Evolutionary conservation across 768 basidiomycete species (phyloP), one percentile per base, ranked within the genome.

Genomic region (Roridomyces roridus): DNA sequence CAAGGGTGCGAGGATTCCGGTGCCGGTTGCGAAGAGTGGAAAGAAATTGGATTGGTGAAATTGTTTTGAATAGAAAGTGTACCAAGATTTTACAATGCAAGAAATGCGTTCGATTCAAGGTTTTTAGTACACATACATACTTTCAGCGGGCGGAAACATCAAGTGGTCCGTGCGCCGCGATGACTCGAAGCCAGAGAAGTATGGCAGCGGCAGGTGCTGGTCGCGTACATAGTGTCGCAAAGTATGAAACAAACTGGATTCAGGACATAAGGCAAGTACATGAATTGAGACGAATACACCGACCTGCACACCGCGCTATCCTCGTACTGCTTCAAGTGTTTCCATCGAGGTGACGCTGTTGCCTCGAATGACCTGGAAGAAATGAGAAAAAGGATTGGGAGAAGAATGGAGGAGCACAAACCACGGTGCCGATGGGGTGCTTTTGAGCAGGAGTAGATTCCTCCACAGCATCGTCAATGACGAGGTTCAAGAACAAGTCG

Each of bases 401-500:
- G 7, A 49, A 37, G 51, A 40, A 43, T 7, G 35, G 23, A 29
- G 26, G 10, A 34, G 36, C 28, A 82, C 93, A 67, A 71, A 98
- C 96, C 47, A 97, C 90, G 47, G 93, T 96, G 23, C 96, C 96
- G 65, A 95, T 89, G 23, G 91, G 88, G 66, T 91, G 87, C 71
- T 94, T 94, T 77, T 95, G 90, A 5, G 90, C 94, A 14, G 92
- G 89, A 5, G 85, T 87, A 0, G 88, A 86, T 78, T 98, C 97
- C 74, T 99, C 97, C 66, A 89, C 72, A 10, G 94, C 92, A 68
- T 98, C 93, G 72, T 98, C 97, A 72, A 99, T 87, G 63, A 98
- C 97, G 35, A 99, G 83, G 74, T 99, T 99, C 71, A 99, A 79
- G 81, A 99, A 99, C 62, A 99, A 89, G 80, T 99, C 97, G 74